Evolutionary conservation across 1,284 basidiomycete genomes (phyloP).

Genomic region (Ustilago trichophora): DNA sequence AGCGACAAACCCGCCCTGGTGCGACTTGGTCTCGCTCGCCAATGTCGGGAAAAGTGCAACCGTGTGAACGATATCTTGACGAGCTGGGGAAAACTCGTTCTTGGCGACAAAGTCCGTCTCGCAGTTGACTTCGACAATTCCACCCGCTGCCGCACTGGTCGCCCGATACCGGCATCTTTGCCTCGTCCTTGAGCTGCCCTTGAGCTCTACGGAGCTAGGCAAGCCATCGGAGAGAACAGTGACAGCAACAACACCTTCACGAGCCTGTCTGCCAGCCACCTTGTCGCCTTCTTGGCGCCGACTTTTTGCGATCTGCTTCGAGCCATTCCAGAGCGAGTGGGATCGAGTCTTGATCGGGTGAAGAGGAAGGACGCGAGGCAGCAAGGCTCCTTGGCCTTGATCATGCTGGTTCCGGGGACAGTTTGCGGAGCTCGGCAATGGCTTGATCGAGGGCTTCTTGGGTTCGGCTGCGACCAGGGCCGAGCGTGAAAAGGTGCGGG

Average conservation of each 20-base stretch:
- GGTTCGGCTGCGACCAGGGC: constrained; percentile 14
- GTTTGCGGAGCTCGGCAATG: constrained; percentile 84
- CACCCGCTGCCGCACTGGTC: constrained; percentile 71
- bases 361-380: constrained; percentile 68
- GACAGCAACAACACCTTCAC: constrained; percentile 81
- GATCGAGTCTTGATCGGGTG: constrained; percentile 75
- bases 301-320: constrained; percentile 75
- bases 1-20: constrained; percentile 19
- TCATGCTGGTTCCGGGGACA: constrained; percentile 77
- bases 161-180: constrained; percentile 63
- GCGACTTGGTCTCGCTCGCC: not conserved
- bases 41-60: constrained; percentile 79
- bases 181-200: constrained; percentile 55
- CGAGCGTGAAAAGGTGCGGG: constrained; percentile 10
- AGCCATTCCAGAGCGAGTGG: constrained; percentile 82
- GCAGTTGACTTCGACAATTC: constrained; percentile 92
- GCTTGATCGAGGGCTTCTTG: constrained; percentile 72
- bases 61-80: constrained; percentile 85
- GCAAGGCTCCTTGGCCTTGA: constrained; percentile 87
- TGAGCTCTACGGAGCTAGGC: constrained; percentile 23
- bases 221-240: constrained; percentile 76
- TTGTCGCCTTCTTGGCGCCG: constrained; percentile 84
- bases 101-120: constrained; percentile 96
- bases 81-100: constrained; percentile 80
- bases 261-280: constrained; percentile 77